Conservation (phyloP, 2,329 filamentous ascomycete species). For the Aspergillus brasiliensis region DNA sequence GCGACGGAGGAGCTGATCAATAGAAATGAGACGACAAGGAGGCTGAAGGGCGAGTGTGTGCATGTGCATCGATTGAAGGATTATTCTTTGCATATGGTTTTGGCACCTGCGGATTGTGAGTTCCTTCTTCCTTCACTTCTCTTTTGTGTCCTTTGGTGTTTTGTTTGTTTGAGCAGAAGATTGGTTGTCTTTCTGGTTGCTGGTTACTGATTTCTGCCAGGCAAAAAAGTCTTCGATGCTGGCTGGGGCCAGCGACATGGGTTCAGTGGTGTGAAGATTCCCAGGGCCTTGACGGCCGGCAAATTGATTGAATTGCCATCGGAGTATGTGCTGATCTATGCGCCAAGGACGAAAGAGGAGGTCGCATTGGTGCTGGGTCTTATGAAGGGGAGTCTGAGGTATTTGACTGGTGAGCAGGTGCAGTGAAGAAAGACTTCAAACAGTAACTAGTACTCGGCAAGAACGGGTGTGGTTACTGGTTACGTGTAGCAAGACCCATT, state of each 20-base stretch:
- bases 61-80: slow-evolving; percentile 74
- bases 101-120: slow-evolving; percentile 74
- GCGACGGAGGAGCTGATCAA: slow-evolving; percentile 20
- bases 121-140: background rate
- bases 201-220: slow-evolving; percentile 12
- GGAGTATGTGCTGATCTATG: slow-evolving; percentile 39
- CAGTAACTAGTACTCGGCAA: background rate
- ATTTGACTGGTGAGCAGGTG: slow-evolving; percentile 31
- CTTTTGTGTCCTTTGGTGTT: background rate
- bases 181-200: background rate
- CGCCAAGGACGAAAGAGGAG: slow-evolving; percentile 36
- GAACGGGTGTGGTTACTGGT: background rate
- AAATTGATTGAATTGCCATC: slow-evolving; percentile 20
- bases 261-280: slow-evolving; percentile 57
- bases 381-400: slow-evolving; percentile 35
- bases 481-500: background rate
- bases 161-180: background rate
- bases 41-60: slow-evolving; percentile 68
- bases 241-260: slow-evolving; percentile 76
- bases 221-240: slow-evolving; percentile 66
- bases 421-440: slow-evolving; percentile 13
- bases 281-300: slow-evolving; percentile 57
- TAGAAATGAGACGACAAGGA: slow-evolving; percentile 18
- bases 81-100: slow-evolving; percentile 72
- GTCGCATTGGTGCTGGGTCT: slow-evolving; percentile 34